Conservation (phyloP, 352 stramenopile species). For the Globisporangium paroecandrum region DNA sequence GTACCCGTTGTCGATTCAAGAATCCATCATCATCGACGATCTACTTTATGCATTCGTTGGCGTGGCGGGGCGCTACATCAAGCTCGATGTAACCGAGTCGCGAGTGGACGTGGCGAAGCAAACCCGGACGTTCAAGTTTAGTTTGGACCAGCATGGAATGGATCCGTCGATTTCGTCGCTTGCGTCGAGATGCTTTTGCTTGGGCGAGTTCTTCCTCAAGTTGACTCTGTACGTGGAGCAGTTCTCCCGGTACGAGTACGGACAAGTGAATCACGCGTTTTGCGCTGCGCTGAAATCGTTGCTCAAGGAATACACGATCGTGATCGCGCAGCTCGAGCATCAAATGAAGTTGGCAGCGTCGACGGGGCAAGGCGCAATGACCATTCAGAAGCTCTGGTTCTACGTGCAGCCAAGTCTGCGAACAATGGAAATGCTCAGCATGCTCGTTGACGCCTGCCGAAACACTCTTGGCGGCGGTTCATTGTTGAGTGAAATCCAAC, state of each 20-base stretch:
- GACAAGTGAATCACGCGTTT: conserved; percentile 92
- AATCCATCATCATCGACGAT: conserved; percentile 81
- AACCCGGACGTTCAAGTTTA: conserved; percentile 53
- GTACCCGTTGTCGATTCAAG: conserved; percentile 72
- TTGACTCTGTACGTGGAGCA: conserved; percentile 76
- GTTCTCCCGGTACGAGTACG: conserved; percentile 89
- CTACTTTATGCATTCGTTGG: conserved; percentile 78
- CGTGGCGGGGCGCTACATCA: conserved; percentile 82
- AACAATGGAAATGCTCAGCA: conserved; percentile 91
- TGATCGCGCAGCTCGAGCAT: conserved; percentile 90
- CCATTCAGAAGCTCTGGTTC: conserved; percentile 92
- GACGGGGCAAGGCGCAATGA: conserved; percentile 36
- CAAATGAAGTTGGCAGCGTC: conserved; percentile 41
- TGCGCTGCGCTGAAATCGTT: conserved; percentile 90
- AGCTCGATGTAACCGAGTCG: conserved; percentile 51
- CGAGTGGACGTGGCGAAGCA: conserved; percentile 29
- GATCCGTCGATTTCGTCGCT: conserved; percentile 78
- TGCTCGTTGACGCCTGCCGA: conserved; percentile 70
- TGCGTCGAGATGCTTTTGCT: conserved; percentile 53
- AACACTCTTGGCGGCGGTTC: conserved; percentile 85
- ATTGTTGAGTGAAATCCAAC: conserved; percentile 89
- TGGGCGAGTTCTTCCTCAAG: conserved; percentile 81
- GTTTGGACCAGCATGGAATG: conserved; percentile 65
- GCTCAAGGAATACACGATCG: conserved; percentile 92
- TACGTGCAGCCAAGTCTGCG: conserved; percentile 89